Percentiles rank a stretch among this genome's conserved stretches.
Conservation (phyloP, 2,329 filamentous ascomycete species). For the Aureobasidium namibiae region DNA sequence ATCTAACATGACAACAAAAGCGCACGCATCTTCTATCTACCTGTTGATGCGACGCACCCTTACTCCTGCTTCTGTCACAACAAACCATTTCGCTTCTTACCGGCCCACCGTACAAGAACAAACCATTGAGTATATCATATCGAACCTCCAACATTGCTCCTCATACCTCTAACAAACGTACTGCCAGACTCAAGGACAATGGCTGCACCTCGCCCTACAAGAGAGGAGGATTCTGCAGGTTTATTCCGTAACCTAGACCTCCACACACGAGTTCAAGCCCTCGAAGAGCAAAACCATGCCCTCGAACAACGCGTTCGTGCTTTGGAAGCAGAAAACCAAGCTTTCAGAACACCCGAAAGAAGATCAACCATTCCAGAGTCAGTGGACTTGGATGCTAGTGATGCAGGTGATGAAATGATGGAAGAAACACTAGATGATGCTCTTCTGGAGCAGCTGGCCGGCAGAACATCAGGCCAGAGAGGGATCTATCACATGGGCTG, state of each 20-base stretch:
- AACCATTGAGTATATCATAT: background rate
- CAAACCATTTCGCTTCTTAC: background rate
- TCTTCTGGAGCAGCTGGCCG: too few species aligned
- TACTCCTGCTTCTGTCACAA: background rate
- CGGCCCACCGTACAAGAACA: background rate
- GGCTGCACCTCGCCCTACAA: background rate
- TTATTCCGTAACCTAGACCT: too few species aligned
- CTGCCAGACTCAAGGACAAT: background rate
- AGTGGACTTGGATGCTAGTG: too few species aligned
- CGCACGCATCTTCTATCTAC: background rate
- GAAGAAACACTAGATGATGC: too few species aligned
- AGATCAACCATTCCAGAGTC: background rate
- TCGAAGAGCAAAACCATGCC: background rate
- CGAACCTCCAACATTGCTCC: background rate
- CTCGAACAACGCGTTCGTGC: background rate
- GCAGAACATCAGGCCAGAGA: background rate
- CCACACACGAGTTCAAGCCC: background rate
- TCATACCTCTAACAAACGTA: background rate
- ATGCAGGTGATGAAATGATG: too few species aligned
- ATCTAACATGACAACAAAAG: background rate
- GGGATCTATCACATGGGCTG: too few species aligned
- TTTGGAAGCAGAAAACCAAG: background rate
- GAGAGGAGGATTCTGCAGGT: too few species aligned
- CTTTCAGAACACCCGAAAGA: background rate
- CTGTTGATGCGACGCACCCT: too few species aligned